These are phyloP conservation scores for Astrothelium subdiscretum DNA, from an alignment of 495 filamentous ascomycete species.

Conservation along the genomic window DNA sequence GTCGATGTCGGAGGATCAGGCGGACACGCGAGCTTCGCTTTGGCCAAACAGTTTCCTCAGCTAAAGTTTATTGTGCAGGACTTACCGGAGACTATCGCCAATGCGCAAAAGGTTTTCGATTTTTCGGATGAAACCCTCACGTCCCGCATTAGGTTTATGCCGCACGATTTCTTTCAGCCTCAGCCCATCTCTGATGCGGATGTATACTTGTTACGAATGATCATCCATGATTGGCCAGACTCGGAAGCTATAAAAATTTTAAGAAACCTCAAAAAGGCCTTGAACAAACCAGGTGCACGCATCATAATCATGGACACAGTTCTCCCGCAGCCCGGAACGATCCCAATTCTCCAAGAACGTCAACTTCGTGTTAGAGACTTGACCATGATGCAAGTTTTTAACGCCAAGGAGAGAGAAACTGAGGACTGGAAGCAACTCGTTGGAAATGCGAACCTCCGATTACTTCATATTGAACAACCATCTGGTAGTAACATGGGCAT, in stretches of 20 bases:
- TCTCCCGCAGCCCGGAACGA: background rate
- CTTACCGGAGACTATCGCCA: constrained; percentile 4
- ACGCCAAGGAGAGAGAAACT: constrained; percentile 9
- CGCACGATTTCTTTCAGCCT: constrained; percentile 6
- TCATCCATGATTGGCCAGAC: constrained; percentile 7
- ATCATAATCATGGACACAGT: constrained; percentile 8
- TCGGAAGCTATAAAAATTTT: constrained; percentile 1
- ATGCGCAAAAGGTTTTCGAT: background rate
- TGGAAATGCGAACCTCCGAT: background rate
- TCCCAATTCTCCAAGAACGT: constrained; percentile 1
- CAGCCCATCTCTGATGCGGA: constrained; percentile 4
- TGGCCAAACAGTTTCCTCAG: constrained; percentile 4
- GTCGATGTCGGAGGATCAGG: constrained; percentile 6
- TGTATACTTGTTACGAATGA: constrained; percentile 4
- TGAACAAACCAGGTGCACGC: background rate
- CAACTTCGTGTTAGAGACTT: constrained; percentile 4
- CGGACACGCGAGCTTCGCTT: constrained; percentile 7
- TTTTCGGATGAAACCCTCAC: background rate
- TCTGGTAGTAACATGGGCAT: background rate
- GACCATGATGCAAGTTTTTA: constrained; percentile 6
- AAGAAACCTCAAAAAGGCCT: background rate
- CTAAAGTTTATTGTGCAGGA: constrained; percentile 9
- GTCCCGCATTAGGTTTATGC: constrained; percentile 2
- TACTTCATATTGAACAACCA: background rate
- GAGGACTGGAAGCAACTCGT: constrained; percentile 27